phyloP scores from a whole-genome alignment of 768 basidiomycete species.

The Mrakia hoshinonis region DNA sequence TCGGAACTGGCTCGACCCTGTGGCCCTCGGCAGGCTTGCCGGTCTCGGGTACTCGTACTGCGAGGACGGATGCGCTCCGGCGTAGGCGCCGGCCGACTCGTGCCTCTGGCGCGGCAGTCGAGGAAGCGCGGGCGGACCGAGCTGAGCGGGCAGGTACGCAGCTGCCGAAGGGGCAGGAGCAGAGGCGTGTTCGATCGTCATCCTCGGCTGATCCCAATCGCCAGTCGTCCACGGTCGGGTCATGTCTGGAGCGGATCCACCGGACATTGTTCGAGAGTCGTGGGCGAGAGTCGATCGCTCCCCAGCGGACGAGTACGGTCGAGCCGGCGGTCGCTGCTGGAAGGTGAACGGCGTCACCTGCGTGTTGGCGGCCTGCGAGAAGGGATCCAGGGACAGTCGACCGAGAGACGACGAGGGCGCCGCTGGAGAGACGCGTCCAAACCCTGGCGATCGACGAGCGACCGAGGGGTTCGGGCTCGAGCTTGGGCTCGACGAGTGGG shows the following conservation, averaged over 20 bases:
- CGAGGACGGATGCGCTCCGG: not conserved
- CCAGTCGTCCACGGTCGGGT: not conserved
- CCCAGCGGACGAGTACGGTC: not conserved
- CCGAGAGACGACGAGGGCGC: not conserved
- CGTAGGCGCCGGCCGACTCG: not conserved
- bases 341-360: not conserved
- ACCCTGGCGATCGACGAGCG: not conserved
- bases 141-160: not conserved
- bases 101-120: not conserved
- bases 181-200: not conserved
- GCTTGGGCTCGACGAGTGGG: not conserved
- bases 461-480: not conserved
- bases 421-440: not conserved
- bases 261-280: not conserved
- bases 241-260: too few species aligned
- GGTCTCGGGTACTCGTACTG: not conserved
- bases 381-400: conserved; percentile 1
- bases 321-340: not conserved
- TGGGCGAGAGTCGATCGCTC: not conserved
- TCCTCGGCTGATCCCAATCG: not conserved
- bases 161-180: not conserved
- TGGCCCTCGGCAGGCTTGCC: not conserved
- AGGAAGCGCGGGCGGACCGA: not conserved
- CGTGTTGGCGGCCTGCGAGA: not conserved
- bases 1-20: not conserved